Evolutionary conservation across 768 basidiomycete genomes (phyloP), one percentile per base, ranked within the genome.

Genomic region (Xerocomus spinulosus): DNA sequence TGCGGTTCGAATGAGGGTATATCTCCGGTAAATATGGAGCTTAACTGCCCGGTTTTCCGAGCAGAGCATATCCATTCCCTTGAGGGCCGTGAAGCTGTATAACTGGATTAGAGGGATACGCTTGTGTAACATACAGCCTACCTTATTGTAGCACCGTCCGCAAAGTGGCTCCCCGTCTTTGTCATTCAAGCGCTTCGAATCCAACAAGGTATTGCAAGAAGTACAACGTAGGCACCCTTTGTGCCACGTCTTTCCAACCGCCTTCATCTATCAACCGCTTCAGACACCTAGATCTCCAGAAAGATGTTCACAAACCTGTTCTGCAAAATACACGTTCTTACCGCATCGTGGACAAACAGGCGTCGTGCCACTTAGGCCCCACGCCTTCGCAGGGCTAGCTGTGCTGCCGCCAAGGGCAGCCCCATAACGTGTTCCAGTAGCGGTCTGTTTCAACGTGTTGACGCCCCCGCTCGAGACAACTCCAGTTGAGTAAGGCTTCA

Each of bases 241-340:
- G 54, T 92, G 89, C 67, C 74, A 92, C 14, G 83, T 86, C 72
- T 87, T 85, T 8, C 85, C 85, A 13, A 87, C 76, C 1, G 88
- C 88, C 64, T 87, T 88, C 49, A 87, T 80, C 87, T 88, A 53
- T 37, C 15, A 36, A 46, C 14, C 4, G 26, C 9, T 26, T 63
- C 24, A 58, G 43, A 42, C 17, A 37, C 21, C 17, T 5, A 15
- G 33, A 23, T 35, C 3, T 43, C 12, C 17, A 21, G 20, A n/a
- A 14, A 36, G 28, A 45, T 3, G 10, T 40, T 20, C 17, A 52
- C 58, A 17, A 38, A 82, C 87, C 77, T 88, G 87, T 63, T 92
- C 88, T 13, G 89, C 88, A 59, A 92, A 91, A 68, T 87, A 92
- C 9, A 92, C 89, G 43, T 76, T 83, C 74, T 85, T 81, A 30